These are phyloP conservation scores for Nitzschia inconspicua DNA, from an alignment of 108 stramenopile genomes.

Conservation along the genomic window DNA sequence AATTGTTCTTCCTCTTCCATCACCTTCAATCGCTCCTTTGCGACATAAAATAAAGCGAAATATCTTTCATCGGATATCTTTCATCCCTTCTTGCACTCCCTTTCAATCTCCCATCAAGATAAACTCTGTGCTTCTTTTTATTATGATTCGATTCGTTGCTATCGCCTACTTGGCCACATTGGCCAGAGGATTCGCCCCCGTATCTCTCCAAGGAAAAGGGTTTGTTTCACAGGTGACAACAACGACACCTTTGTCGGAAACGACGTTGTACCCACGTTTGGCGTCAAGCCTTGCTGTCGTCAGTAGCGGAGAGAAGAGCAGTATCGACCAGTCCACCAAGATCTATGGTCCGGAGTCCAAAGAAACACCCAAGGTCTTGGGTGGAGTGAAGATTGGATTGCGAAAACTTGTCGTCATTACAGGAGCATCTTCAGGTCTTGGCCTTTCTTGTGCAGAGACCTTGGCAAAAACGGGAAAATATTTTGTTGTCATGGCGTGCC, in stretches of 20 bases:
- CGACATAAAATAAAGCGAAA: no score
- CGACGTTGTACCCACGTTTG: neutral
- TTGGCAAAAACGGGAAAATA: conserved; percentile 87
- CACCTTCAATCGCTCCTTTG: no score
- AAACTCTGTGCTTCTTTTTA: no score
- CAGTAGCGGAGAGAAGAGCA: neutral
- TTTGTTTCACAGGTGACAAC: neutral
- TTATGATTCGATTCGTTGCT: conserved; percentile 17
- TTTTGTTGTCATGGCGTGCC: conserved; percentile 91
- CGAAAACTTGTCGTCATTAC: conserved; percentile 85
- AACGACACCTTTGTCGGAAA: neutral
- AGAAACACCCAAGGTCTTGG: conserved; percentile 79
- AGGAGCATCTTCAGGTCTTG: conserved; percentile 90
- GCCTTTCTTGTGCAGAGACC: conserved; percentile 67
- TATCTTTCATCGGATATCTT: no score
- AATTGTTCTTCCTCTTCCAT: no score
- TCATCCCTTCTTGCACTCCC: no score
- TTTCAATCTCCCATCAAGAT: no score
- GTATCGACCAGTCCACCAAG: conserved; percentile 32
- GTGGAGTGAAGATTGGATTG: conserved; percentile 81
- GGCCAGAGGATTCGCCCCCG: conserved; percentile 5
- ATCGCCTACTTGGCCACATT: neutral
- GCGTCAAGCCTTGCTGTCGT: neutral
- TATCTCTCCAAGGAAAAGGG: neutral
- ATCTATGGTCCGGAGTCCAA: conserved; percentile 64